Base-by-base conservation (phyloP, 129 eudicot genomes). In the Solidago caesia region DNA sequence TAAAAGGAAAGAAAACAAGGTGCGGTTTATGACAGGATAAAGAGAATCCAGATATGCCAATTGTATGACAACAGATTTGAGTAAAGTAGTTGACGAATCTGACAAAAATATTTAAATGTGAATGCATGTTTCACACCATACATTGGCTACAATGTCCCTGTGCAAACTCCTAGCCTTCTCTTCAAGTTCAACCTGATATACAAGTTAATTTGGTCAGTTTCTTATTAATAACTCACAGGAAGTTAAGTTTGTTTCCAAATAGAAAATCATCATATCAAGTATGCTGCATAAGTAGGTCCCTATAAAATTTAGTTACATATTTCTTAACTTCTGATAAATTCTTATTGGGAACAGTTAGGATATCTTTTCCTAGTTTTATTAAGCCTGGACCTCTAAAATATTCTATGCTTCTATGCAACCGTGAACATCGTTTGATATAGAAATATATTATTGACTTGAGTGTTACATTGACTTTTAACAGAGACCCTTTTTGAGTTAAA, bases 151-250 rank as follows among this genome's bases (percentile, higher is more conserved):
- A 74, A 88, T 82, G 70, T 88, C 97, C 83, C 79, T 76, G 80
- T 86, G 97, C 75, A 91, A 72, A 59, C 62, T 71, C 80, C 53
- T 84, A 63, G 96, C 97, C 79, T 88, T 88, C 55, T 79, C 79
- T 76, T 86, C 89, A 81, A 91, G 83, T 77, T 83, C 90, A 44
- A 69, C 83, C 97, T 91, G 89, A 61, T 75, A 83, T 71, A 67
- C 6, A 79, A 79, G 64, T 83, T 16, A 74, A 25, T 53, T 29
- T 43, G 41, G 81, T 56, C 44, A 64, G 76, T 10, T 47, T 74
- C n/a, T 39, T 59, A 44, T 26, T 4, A 15, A 71, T 56, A 21
- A 29, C 7, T 26, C 66, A 52, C 4, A 52, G 58, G 16, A 52
- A 13, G 7, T 14, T 0, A 5, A 52, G 58, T 4, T 52, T 33